phyloP scores from a whole-genome alignment of 306 rosid genomes.

The Vachellia collinsii region DNA sequence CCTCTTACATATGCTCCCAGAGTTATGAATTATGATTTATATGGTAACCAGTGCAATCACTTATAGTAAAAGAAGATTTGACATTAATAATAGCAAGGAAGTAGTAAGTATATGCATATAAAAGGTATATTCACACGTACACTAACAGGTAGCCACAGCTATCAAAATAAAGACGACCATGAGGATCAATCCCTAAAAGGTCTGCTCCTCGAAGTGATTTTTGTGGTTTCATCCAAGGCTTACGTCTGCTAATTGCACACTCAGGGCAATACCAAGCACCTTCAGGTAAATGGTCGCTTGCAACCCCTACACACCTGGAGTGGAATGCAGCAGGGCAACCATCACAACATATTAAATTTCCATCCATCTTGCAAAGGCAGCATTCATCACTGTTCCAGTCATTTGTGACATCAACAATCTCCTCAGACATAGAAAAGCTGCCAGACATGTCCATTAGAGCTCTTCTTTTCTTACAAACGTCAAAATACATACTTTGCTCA shows the following conservation, averaged over 20 bases:
- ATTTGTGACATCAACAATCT: conserved; percentile 56
- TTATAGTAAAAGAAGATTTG: conserved; percentile 6
- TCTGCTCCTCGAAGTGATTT: conserved; percentile 94
- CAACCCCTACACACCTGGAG: conserved; percentile 85
- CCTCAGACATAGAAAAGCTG: conserved; percentile 60
- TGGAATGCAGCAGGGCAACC: conserved; percentile 99
- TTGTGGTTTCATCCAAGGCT: conserved; percentile 66
- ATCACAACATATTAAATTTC: conserved; percentile 95
- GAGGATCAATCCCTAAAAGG: conserved; percentile 78
- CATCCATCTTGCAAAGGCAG: conserved; percentile 98
- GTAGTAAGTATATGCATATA: conserved; percentile 25
- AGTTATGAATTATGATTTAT: conserved; percentile 4
- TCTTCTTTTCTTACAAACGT: conserved; percentile 69
- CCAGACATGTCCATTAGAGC: conserved; percentile 54
- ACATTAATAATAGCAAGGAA: conserved; percentile 28
- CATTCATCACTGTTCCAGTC: conserved; percentile 98
- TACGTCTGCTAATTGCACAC: conserved; percentile 69
- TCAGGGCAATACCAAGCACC: conserved; percentile 99
- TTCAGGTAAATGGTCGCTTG: conserved; percentile 75
- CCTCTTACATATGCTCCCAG: background rate
- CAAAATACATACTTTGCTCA: conserved; percentile 67
- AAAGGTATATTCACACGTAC: conserved; percentile 62
- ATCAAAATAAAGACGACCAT: conserved; percentile 77
- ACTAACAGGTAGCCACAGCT: conserved; percentile 89
- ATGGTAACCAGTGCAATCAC: background rate